Base-by-base conservation (phyloP, 1,284 basidiomycete species). In the Rhodotorula sp. region DNA sequence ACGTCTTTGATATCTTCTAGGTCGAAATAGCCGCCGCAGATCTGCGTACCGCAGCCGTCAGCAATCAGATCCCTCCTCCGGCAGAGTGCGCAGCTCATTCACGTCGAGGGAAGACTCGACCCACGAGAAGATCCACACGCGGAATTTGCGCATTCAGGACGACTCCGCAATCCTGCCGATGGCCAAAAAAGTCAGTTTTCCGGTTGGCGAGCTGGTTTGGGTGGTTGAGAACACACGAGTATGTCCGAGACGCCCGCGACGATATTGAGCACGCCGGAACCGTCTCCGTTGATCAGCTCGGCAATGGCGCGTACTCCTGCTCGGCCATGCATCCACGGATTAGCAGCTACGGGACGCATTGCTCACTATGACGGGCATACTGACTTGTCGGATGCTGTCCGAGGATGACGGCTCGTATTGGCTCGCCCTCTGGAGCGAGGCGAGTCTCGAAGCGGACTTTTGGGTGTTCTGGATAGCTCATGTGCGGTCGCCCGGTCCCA, bases 1-100 rank as follows among this genome's bases (percentile, higher is more conserved):
- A 71, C 65, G 29, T 71, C 69, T 26, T 61, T 58, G 55, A 71
- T 66, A 33, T 71, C 69, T 5, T 55, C 42, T 24, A 71, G 49
- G 8, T 71, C 69, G 17, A 71, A 71, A 51, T 71, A 71, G 0
- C 66, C 69, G 17, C 65, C 69, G 59, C 69, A 70, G 53, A 70
- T 62, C 69, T 70, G 61, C 0, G 0, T 14, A 24, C 24, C 29
- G 45, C 1, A 17, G 15, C 37, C 37, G 37, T 42, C 10, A 42
- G 37, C 37, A 1, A 12, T 42, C 1, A 1, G 10, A 29, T 10
- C 20, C 26, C 6, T 15, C n/a, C 29, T 26, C 48, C n/a, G 33
- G 22, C n/a, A 15, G 26, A 12, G 37, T 12, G 37, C 10, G 1
- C 10, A 14, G 37, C 37, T 42, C 37, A 3, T 42, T 12, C 8